Evolutionary conservation across 768 basidiomycete species (phyloP).

Genomic region (Suillus subluteus): DNA sequence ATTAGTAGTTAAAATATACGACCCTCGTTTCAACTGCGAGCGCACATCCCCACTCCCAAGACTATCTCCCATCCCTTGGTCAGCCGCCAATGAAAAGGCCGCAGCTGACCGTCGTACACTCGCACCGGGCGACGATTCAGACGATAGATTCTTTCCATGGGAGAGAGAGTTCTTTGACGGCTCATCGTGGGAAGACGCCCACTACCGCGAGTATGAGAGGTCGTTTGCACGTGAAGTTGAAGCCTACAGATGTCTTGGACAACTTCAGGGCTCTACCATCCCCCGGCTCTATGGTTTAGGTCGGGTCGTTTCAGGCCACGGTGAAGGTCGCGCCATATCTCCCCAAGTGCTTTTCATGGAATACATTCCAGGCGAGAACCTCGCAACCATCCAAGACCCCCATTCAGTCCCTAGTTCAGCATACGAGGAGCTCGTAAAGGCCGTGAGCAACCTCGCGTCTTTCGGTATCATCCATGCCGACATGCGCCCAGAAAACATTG

Average conservation of each 20-base stretch:
- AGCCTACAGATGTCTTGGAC: background rate
- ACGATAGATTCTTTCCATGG: background rate
- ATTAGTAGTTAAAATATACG: background rate
- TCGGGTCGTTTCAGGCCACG: background rate
- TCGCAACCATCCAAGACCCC: background rate
- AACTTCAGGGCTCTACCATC: background rate
- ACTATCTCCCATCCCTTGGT: background rate
- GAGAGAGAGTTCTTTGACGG: background rate
- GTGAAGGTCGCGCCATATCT: background rate
- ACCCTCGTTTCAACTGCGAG: background rate
- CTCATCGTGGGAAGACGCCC: background rate
- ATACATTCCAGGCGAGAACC: slow-evolving; percentile 7
- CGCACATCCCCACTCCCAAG: background rate
- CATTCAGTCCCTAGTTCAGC: background rate
- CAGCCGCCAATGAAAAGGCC: background rate
- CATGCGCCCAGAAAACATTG: background rate
- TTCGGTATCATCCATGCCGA: background rate
- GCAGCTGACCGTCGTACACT: background rate
- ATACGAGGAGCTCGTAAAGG: background rate
- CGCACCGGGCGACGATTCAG: background rate
- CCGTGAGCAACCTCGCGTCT: background rate
- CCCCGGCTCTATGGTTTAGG: slow-evolving; percentile 7
- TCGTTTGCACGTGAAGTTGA: background rate
- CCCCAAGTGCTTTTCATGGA: slow-evolving; percentile 5
- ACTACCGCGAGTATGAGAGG: background rate